Evolutionary conservation across 768 basidiomycete species (phyloP).

Genomic region (Candolleomyces efflorescens): DNA sequence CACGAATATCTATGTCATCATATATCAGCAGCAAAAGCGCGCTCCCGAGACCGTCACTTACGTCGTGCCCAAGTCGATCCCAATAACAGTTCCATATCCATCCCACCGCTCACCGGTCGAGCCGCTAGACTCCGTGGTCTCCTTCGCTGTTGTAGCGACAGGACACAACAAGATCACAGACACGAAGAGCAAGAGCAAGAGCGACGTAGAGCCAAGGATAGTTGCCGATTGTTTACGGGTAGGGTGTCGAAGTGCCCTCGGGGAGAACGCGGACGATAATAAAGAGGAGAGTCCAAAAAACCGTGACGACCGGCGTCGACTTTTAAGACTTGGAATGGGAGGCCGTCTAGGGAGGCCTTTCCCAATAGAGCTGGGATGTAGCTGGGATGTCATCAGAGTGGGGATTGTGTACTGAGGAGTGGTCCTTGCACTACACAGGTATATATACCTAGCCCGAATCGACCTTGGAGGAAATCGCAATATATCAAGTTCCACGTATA

Average conservation of each 20-base stretch:
- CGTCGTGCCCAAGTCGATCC: slow-evolving; percentile 43
- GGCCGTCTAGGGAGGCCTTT: too few species aligned
- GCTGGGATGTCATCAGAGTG: too few species aligned
- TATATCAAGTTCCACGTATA: too few species aligned
- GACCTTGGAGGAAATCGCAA: too few species aligned
- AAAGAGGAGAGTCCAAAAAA: neutral
- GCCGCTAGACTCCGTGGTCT: slow-evolving; percentile 29
- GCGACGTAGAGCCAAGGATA: slow-evolving; percentile 35
- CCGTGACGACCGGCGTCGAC: slow-evolving; percentile 14
- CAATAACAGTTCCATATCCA: slow-evolving; percentile 80
- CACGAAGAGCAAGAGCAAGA: slow-evolving; percentile 47
- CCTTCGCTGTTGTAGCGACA: slow-evolving; percentile 44
- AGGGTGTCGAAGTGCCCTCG: slow-evolving; percentile 1
- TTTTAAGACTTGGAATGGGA: neutral
- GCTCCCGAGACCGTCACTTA: slow-evolving; percentile 27
- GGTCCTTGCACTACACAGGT: too few species aligned
- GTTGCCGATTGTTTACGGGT: slow-evolving; percentile 6
- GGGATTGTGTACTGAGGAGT: too few species aligned
- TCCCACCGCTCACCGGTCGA: too few species aligned
- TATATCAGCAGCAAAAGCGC: neutral
- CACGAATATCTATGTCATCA: slow-evolving; percentile 61
- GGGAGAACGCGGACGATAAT: slow-evolving; percentile 3
- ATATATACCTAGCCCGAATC: too few species aligned
- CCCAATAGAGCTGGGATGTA: too few species aligned
- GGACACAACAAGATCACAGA: slow-evolving; percentile 68